These are phyloP conservation scores for Asterophora lycoperdoides DNA, from an alignment of 768 basidiomycete genomes.

Conservation along the genomic window DNA sequence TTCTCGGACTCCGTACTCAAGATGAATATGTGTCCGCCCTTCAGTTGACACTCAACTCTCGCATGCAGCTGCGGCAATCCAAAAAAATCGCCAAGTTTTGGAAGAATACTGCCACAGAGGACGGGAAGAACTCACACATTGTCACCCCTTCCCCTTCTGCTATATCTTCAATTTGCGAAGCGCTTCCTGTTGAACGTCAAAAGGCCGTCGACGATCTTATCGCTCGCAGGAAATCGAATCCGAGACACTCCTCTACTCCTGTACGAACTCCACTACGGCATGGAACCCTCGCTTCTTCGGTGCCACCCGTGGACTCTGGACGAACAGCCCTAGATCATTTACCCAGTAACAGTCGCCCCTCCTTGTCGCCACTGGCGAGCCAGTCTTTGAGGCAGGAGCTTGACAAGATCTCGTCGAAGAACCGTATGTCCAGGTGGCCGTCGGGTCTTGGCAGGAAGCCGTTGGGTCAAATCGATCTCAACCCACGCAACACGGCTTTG, in stretches of 20 bases:
- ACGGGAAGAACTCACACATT: slow-evolving; percentile 18
- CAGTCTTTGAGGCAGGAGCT: slow-evolving; percentile 24
- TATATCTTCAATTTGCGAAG: slow-evolving; percentile 34
- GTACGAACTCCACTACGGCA: not conserved
- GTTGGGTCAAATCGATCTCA: slow-evolving; percentile 10
- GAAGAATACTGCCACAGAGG: slow-evolving; percentile 38
- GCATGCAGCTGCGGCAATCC: slow-evolving; percentile 43
- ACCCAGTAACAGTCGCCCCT: slow-evolving; percentile 13
- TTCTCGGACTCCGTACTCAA: slow-evolving; percentile 29
- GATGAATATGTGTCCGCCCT: slow-evolving; percentile 45
- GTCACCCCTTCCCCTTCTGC: slow-evolving; percentile 38
- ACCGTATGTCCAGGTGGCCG: slow-evolving; percentile 12
- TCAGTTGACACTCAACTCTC: slow-evolving; percentile 39
- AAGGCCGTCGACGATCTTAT: slow-evolving; percentile 39
- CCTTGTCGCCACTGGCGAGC: slow-evolving; percentile 26
- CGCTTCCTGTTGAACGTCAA: slow-evolving; percentile 31
- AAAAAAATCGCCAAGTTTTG: slow-evolving; percentile 41
- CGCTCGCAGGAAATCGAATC: slow-evolving; percentile 11
- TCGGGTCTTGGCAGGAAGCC: slow-evolving; percentile 2
- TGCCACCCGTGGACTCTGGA: not conserved
- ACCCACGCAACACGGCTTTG: slow-evolving; percentile 1
- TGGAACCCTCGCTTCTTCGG: not conserved
- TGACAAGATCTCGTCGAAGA: slow-evolving; percentile 5
- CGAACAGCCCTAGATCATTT: slow-evolving; percentile 19
- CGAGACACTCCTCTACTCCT: slow-evolving; percentile 3